Conservation (phyloP, 2,329 filamentous ascomycete species). For the Venturia nashicola region DNA sequence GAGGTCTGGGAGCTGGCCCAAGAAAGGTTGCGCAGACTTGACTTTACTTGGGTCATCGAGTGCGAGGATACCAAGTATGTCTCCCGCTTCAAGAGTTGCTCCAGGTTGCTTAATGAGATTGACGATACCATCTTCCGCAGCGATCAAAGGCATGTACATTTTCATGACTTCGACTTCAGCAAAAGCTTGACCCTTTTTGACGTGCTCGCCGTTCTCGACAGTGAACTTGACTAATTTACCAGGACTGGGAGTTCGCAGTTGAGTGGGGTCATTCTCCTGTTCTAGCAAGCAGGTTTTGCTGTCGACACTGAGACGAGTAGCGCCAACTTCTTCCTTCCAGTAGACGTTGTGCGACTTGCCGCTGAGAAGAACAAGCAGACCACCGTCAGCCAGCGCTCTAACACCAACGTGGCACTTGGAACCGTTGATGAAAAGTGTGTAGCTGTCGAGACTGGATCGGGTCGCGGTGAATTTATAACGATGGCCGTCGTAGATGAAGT, state of each 20-base stretch:
- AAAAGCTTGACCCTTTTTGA: conserved; percentile 83
- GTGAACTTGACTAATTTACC: conserved; percentile 98
- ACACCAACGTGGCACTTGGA: conserved; percentile 93
- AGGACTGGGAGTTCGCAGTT: conserved; percentile 85
- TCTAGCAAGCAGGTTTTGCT: conserved; percentile 96
- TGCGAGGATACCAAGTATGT: conserved; percentile 94
- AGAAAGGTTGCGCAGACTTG: conserved; percentile 90
- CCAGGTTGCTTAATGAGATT: conserved; percentile 99
- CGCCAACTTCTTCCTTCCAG: conserved; percentile 98
- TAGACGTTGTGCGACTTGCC: conserved; percentile 97
- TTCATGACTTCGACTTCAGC: conserved; percentile 99
- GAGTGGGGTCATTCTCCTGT: conserved; percentile 97
- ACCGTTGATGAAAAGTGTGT: conserved; percentile 97
- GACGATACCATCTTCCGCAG: conserved; percentile 89
- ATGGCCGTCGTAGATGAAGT: conserved; percentile 96
- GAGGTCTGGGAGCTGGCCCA: conserved; percentile 77
- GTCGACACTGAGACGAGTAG: conserved; percentile 89
- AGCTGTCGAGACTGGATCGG: conserved; percentile 81
- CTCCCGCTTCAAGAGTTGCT: conserved; percentile 92
- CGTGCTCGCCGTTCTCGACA: conserved; percentile 87
- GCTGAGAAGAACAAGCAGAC: conserved; percentile 77
- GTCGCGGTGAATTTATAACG: conserved; percentile 98
- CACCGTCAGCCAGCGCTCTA: conserved; percentile 83
- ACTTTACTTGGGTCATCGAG: conserved; percentile 92
- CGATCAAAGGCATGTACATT: conserved; percentile 99